Base-by-base conservation (phyloP, 768 basidiomycete genomes). In the Phaeolepiota aurea region DNA sequence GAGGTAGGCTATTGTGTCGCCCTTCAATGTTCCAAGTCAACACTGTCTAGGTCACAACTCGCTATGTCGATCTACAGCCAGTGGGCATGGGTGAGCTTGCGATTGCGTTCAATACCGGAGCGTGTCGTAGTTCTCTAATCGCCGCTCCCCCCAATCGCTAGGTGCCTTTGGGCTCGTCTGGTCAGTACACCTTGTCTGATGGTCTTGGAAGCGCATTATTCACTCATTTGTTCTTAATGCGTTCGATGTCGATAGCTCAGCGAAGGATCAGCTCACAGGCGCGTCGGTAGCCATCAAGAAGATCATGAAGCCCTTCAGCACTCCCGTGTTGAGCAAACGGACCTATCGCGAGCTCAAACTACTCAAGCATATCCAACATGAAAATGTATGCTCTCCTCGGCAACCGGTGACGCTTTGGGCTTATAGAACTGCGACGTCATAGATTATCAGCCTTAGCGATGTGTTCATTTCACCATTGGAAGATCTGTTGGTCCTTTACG, bases 231-330 rank as follows among this genome's bases (percentile, higher is more conserved):
- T n/a, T n/a, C n/a, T n/a, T n/a, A n/a, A n/a, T n/a, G n/a, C n/a
- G n/a, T n/a, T n/a, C n/a, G n/a, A n/a, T n/a, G n/a, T n/a, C n/a
- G n/a, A n/a, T n/a, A 77, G 92, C 54, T 93, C 91, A 13, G 86
- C 90, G 22, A 93, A 92, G 62, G 88, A 94, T 61, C 93, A 97
- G 63, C 77, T 98, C 41, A 94, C 91, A 5, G 86, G 80, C 31
- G 78, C 90, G 34, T 87, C 89, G 13, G 93, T 94, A 43, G 96
- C 96, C 55, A 93, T 99, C 71, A 99, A 99, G 79, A 98, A 98
- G 80, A 99, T 98, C 71, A 98, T 98, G 94, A 99, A 99, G 63
- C 96, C 96, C 4, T 99, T 99, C 69, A 88, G 86, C 58, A 97
- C 96, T 4, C 93, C 96, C 14, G 96, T 99, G n/a, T 73, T 99